A percentile compares a stretch with the other conserved stretches of the same genome.
Conservation (phyloP, 2,329 filamentous ascomycete species). For the Scytalidium lignicola region DNA sequence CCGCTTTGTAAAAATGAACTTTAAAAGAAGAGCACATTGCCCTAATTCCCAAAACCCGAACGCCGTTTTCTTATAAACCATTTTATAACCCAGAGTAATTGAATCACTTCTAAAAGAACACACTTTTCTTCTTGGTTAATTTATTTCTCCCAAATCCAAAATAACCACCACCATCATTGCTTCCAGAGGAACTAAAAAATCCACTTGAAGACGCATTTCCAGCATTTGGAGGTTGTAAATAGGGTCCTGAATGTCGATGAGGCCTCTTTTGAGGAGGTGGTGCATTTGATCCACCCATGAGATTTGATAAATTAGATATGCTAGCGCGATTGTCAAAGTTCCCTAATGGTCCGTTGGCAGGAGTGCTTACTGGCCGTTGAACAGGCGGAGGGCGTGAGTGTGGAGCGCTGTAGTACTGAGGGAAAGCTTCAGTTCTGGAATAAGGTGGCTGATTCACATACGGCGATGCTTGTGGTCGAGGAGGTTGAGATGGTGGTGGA, state of each 20-base stretch:
- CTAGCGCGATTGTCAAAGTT: background rate
- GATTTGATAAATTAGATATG: constrained; percentile 6
- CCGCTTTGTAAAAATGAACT: too few species aligned
- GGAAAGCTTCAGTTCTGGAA: constrained; percentile 7
- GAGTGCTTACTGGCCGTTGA: constrained; percentile 22
- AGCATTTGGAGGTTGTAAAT: constrained; percentile 22
- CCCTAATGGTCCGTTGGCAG: background rate
- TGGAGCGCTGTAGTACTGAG: constrained; percentile 21
- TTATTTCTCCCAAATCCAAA: constrained; percentile 27
- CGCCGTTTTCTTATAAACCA: too few species aligned
- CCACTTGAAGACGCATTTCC: constrained; percentile 37
- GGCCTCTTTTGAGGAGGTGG: background rate
- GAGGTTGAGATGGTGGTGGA: constrained; percentile 11
- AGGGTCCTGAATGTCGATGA: constrained; percentile 13
- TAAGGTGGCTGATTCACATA: constrained; percentile 2
- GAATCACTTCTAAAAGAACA: constrained; percentile 16
- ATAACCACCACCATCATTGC: constrained; percentile 15
- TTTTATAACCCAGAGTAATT: background rate
- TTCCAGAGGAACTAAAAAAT: constrained; percentile 32
- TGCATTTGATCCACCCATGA: constrained; percentile 2
- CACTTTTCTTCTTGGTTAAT: constrained; percentile 27
- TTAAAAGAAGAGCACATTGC: too few species aligned
- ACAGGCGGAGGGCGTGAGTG: constrained; percentile 20
- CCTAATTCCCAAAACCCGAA: too few species aligned
- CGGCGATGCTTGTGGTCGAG: constrained; percentile 8